Evolutionary conservation across 371 early-diverging fungal species (phyloP), one percentile per base, ranked within the genome.

Genomic region (Apophysomyces elegans): DNA sequence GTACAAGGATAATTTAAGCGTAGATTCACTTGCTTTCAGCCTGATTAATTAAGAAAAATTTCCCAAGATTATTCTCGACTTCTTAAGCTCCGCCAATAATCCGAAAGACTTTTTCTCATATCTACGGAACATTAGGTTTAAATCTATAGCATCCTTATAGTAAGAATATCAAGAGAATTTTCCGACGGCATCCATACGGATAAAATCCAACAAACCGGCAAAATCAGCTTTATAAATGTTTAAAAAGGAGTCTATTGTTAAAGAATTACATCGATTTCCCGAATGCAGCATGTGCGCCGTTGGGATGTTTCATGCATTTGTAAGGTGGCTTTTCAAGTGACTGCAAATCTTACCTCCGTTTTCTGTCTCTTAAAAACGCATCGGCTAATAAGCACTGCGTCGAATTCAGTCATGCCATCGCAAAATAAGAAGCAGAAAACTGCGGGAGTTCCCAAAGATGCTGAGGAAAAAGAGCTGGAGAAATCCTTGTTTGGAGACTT

Each of bases 391-490:
- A 18, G 18, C 6, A 21, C 21, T 21, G 54, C 21, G 21, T 21
- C 21, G 0, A 50, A 50, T 21, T 6, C 16, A 50, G 54, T 21
- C 54, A 50, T 50, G 54, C 54, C 54, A 26, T 50, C 54, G 18
- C 54, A 50, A 57, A 62, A 50, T 37, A 50, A 39, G 56, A 18
- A 61, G 9, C 32, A 83, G 83, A 65, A 59, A 71, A 81, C 64
- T 26, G 21, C 9, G 9, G 18, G 37, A 3, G 37, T 85, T 11
- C 60, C 79, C 0, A 70, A 81, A 38, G 80, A 85, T 45, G 67
- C 72, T 7, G 67, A 70, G 21, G 70, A 70, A 16, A 65, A 66
- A 43, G 59, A 66, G 12, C 44, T 70, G 14, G 70, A 70, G 37
- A 58, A 46, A 0, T 62, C 59, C n/a, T 58, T 70, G 18, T 70